Conservation (phyloP, 768 basidiomycete genomes). For the Tricholoma sp. region DNA sequence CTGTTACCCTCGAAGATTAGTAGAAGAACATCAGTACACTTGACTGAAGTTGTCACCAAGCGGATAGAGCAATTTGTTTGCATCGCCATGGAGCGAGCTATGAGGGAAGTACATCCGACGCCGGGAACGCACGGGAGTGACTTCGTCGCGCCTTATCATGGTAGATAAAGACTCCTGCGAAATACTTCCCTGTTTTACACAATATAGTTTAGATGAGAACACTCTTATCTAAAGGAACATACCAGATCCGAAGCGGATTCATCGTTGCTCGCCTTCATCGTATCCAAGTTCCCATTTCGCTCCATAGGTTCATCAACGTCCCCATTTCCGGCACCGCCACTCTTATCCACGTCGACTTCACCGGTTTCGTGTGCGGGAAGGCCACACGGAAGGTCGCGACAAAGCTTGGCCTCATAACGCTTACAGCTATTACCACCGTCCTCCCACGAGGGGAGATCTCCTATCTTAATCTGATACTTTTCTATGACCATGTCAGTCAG, state of each 20-base stretch:
- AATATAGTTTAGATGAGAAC: neutral
- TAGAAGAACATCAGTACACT: neutral
- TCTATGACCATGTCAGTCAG: conserved; percentile 43
- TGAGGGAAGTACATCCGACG: conserved; percentile 50
- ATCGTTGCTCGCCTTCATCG: neutral
- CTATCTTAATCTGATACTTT: conserved; percentile 47
- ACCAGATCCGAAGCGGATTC: conserved; percentile 9
- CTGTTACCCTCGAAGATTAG: conserved; percentile 25
- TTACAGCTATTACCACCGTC: conserved; percentile 39
- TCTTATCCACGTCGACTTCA: neutral
- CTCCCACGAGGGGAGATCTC: conserved; percentile 51
- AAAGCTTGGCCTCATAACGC: conserved; percentile 46
- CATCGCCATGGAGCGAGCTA: conserved; percentile 31
- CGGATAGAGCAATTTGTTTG: conserved; percentile 55
- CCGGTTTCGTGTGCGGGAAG: neutral
- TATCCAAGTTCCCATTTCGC: neutral
- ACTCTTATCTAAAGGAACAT: conserved; percentile 1
- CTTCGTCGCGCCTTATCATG: conserved; percentile 74
- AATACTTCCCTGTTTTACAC: conserved; percentile 50
- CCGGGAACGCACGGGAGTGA: conserved; percentile 50
- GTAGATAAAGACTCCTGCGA: conserved; percentile 67
- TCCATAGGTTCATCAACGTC: neutral
- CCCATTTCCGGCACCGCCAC: neutral
- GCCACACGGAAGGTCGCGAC: conserved; percentile 42
- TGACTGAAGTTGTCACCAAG: conserved; percentile 36